These are phyloP conservation scores for Phytophthora constricta DNA, from an alignment of 352 stramenopile genomes.

Conservation along the genomic window DNA sequence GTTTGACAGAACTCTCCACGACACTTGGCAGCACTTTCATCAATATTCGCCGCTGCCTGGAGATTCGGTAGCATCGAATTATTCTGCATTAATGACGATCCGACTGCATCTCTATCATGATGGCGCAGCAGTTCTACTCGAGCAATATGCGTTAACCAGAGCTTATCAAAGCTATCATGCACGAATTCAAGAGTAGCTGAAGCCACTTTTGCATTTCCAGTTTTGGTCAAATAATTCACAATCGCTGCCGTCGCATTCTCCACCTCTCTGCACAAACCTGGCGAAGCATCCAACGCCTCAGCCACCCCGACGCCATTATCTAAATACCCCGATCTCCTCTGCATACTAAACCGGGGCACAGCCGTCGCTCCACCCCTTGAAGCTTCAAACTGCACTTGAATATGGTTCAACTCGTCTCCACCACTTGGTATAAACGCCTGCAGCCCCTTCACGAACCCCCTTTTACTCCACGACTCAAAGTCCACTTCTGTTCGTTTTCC, in stretches of 20 bases:
- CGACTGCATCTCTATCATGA: background rate
- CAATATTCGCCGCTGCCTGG: background rate
- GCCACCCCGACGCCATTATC: background rate
- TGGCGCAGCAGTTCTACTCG: constrained; percentile 22
- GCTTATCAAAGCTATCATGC: constrained; percentile 29
- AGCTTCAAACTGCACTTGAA: constrained; percentile 24
- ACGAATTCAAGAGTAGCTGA: constrained; percentile 46
- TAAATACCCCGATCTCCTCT: constrained; percentile 21
- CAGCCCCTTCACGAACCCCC: constrained; percentile 20
- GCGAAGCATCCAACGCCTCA: constrained; percentile 2
- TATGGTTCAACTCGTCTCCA: constrained; percentile 22
- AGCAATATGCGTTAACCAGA: constrained; percentile 52
- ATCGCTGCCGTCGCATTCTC: constrained; percentile 28
- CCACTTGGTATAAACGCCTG: constrained; percentile 28
- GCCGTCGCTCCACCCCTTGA: constrained; percentile 12
- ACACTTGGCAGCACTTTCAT: constrained; percentile 42
- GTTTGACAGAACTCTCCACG: constrained; percentile 72
- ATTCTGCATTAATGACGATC: constrained; percentile 21
- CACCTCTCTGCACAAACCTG: constrained; percentile 32
- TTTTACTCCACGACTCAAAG: constrained; percentile 5
- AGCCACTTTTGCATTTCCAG: constrained; percentile 20
- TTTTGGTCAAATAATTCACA: constrained; percentile 35
- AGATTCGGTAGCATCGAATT: constrained; percentile 62
- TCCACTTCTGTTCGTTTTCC: constrained; percentile 2
- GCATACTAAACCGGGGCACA: constrained; percentile 28